Base-by-base conservation (phyloP, 1,284 basidiomycete genomes). In the Singerocomus rubriflavus region DNA sequence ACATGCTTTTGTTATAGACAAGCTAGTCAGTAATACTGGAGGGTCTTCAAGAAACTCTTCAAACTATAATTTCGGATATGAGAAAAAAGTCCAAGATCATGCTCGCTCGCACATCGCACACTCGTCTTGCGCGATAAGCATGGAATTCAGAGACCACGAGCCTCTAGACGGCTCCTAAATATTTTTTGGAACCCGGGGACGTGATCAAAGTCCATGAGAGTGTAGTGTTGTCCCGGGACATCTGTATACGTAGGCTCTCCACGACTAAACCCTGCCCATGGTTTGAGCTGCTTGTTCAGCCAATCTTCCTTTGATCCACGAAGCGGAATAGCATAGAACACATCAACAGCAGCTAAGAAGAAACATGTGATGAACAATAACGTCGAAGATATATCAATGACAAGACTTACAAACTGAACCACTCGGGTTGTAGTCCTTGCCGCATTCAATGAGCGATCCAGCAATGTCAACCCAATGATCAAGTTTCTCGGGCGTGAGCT, bases 201-300 rank as follows among this genome's bases (percentile, higher is more conserved):
- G n/a, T 66, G 61, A 29, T 65, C 62, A 40, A 56, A 52, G 57
- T 62, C 64, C 64, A 62, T 64, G 26, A 62, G 59, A 0, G 61
- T 62, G 47, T 66, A 62, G 41, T 62, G 64, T 32, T 60, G 57
- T 32, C 61, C 61, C 1, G 61, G 61, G 5, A 62, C 62, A 14
- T 62, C 61, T 2, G 52, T 63, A 31, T 52, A 64, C 10, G 17
- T 12, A 1, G 62, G 38, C 43, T 61, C 56, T 2, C 12, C 35
- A 17, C 64, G 62, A 33, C 60, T 55, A 29, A 64, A 66, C 6
- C 29, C 48, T 25, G 10, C 36, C 61, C 61, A 62, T 6, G 51
- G 62, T 42, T 62, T 64, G 41, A 66, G 57, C 17, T 66, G 60
- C 2, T 65, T 48, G 56, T 65, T 63, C 27, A 66, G 13, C 61